phyloP scores from a whole-genome alignment of 78 protist species.

The Dictyostelium citrinum region DNA sequence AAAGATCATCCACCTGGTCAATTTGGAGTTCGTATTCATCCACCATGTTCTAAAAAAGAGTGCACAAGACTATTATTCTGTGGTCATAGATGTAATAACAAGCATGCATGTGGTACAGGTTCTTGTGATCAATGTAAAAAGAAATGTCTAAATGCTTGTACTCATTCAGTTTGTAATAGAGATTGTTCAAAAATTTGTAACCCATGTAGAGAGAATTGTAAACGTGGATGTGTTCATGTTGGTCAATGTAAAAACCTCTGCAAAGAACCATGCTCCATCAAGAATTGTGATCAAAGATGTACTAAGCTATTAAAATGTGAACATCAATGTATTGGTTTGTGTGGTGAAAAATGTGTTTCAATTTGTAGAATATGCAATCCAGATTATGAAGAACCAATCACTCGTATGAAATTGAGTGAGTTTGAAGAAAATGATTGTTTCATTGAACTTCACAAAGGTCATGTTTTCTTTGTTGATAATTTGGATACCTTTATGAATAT shows the following conservation, averaged over 20 bases:
- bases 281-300: constrained; percentile 70
- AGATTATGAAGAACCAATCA: neutral
- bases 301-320: constrained; percentile 52
- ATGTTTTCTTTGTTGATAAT: neutral
- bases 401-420: constrained; percentile 12
- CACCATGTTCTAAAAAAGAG: neutral
- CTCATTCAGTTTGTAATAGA: constrained; percentile 32
- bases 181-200: constrained; percentile 50
- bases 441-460: constrained; percentile 5
- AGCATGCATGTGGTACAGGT: neutral
- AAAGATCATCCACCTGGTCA: neutral
- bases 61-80: constrained; percentile 23
- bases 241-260: constrained; percentile 67
- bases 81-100: neutral
- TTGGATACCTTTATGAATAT: constrained; percentile 1
- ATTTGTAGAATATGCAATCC: constrained; percentile 22
- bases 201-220: constrained; percentile 71
- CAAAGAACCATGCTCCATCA: constrained; percentile 42
- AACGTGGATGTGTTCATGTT: constrained; percentile 39
- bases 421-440: constrained; percentile 4
- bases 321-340: constrained; percentile 82
- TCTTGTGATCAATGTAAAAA: constrained; percentile 22
- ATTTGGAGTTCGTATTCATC: neutral
- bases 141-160: constrained; percentile 2
- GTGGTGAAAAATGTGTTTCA: constrained; percentile 78